Conservation (phyloP, 148 eudicot genomes). For the Rheum nobile region DNA sequence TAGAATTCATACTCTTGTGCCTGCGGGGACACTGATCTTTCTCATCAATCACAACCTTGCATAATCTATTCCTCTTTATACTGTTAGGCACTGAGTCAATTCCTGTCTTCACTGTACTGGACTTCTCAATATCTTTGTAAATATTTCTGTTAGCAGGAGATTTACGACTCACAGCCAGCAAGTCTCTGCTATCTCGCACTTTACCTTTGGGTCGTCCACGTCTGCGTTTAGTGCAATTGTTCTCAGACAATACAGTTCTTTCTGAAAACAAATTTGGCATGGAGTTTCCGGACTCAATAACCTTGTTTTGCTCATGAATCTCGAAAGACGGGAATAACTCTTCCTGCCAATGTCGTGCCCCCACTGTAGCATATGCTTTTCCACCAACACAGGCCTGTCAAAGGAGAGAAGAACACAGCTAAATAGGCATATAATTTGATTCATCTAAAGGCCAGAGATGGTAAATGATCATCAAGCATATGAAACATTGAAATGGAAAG, state of each 20-base stretch:
- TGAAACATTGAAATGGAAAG: not conserved
- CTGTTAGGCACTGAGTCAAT: slow-evolving; percentile 18
- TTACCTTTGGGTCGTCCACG: slow-evolving; percentile 14
- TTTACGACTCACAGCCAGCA: slow-evolving; percentile 23
- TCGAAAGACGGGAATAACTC: not conserved
- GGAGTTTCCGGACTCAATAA: slow-evolving; percentile 26
- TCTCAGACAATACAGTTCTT: slow-evolving; percentile 30
- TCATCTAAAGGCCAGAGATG: not conserved
- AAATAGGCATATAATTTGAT: not conserved
- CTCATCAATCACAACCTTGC: slow-evolving; percentile 3
- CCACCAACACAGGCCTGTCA: not conserved
- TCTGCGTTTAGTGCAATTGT: slow-evolving; percentile 17
- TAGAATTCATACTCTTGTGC: slow-evolving; percentile 7
- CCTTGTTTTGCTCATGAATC: not conserved
- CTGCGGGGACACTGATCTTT: slow-evolving; percentile 13
- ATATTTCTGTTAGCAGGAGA: slow-evolving; percentile 15
- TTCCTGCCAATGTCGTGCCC: not conserved
- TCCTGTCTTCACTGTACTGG: slow-evolving; percentile 16
- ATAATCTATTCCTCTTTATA: slow-evolving; percentile 16
- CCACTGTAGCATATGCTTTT: not conserved
- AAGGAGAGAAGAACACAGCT: not conserved
- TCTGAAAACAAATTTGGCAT: slow-evolving; percentile 27
- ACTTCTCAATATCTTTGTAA: slow-evolving; percentile 5
- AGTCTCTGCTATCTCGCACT: slow-evolving; percentile 14
- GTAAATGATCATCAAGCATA: not conserved